These are phyloP conservation scores for Oryza rufipogon DNA, from an alignment of 176 grass and related monocot species.

Conservation along the genomic window DNA sequence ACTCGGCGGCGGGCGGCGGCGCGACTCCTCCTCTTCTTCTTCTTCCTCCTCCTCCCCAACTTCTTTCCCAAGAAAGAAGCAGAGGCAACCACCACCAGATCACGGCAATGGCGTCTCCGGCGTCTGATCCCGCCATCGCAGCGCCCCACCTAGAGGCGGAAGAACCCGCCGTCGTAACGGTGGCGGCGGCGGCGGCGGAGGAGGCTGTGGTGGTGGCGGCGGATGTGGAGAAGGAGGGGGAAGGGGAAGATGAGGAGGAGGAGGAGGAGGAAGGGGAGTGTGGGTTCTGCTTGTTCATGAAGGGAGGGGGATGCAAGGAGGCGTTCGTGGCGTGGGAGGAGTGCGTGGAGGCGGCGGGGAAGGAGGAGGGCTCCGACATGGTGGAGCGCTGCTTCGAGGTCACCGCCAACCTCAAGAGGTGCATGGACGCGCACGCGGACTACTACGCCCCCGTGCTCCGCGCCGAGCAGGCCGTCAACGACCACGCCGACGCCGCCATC, in stretches of 20 bases:
- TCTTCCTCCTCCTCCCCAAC: no score
- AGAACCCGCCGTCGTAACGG: background rate
- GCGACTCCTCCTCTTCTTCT: background rate
- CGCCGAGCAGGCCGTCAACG: constrained; percentile 53
- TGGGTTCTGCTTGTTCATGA: constrained; percentile 95
- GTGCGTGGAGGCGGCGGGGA: constrained; percentile 66
- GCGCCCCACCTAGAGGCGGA: background rate
- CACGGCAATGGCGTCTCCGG: constrained; percentile 6
- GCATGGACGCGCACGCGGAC: constrained; percentile 86
- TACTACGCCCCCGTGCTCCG: constrained; percentile 69
- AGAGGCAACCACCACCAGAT: background rate
- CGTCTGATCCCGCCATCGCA: background rate
- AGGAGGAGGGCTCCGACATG: constrained; percentile 56
- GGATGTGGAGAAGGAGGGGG: background rate
- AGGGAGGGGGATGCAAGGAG: constrained; percentile 81
- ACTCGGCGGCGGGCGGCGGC: background rate
- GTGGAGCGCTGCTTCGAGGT: constrained; percentile 67
- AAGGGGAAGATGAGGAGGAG: constrained; percentile 46
- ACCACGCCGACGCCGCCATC: constrained; percentile 15
- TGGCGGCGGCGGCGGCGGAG: background rate
- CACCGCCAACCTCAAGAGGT: constrained; percentile 68
- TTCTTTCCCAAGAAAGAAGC: background rate
- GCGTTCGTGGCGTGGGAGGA: constrained; percentile 77
- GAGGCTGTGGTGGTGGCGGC: background rate
- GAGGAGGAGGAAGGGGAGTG: constrained; percentile 80